phyloP scores from a whole-genome alignment of 1,139 yeast genomes.

The Nakaseomyces delphensis region DNA sequence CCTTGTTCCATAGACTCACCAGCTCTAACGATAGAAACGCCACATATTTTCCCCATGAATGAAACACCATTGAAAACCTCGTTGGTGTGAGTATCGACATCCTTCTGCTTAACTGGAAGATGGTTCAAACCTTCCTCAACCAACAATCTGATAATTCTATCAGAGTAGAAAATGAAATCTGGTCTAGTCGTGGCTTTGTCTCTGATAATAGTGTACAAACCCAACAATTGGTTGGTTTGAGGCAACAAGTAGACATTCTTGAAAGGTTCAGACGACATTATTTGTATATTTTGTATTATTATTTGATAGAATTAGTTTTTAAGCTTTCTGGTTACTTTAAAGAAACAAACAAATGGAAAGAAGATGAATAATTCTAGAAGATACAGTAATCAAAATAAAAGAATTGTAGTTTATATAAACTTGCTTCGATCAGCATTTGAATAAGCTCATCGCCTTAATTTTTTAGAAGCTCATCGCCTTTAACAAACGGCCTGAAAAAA shows the following conservation, averaged over 20 bases:
- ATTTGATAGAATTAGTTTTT: neutral
- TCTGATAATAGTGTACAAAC: constrained; percentile 84
- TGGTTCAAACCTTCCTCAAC: constrained; percentile 94
- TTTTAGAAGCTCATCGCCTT: too few relatives aligned
- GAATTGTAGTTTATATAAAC: too few relatives aligned
- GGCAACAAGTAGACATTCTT: constrained; percentile 62
- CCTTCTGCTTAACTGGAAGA: constrained; percentile 65
- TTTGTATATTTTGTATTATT: neutral
- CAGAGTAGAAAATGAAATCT: constrained; percentile 91
- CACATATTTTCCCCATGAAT: constrained; percentile 89
- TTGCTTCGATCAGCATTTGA: too few relatives aligned
- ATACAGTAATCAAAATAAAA: too few relatives aligned
- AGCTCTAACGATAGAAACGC: constrained; percentile 94
- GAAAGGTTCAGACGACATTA: constrained; percentile 30
- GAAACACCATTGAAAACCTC: constrained; percentile 67
- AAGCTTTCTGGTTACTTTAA: neutral
- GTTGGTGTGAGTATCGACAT: constrained; percentile 71
- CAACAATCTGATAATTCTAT: constrained; percentile 80
- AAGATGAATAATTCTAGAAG: too few relatives aligned
- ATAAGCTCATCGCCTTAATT: too few relatives aligned
- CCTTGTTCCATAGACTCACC: constrained; percentile 99
- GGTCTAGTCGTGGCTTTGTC: constrained; percentile 70
- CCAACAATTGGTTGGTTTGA: constrained; percentile 82
- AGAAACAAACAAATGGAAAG: too few relatives aligned
- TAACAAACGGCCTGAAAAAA: too few relatives aligned